These are phyloP conservation scores for Bacidia rubella DNA, from an alignment of 495 filamentous ascomycete genomes.

Conservation along the genomic window DNA sequence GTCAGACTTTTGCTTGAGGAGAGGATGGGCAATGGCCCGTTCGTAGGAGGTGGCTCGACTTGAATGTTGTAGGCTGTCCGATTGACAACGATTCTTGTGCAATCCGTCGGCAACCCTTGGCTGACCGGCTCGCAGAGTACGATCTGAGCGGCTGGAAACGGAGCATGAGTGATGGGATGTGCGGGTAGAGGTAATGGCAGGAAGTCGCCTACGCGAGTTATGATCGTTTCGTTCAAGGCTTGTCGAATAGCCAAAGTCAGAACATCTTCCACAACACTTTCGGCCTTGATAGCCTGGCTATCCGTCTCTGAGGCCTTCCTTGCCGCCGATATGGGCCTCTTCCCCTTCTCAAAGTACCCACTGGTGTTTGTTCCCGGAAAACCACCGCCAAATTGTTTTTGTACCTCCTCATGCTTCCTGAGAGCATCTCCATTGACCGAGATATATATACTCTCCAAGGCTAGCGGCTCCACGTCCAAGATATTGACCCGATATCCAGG, in stretches of 20 bases:
- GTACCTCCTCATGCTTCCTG: conserved; percentile 45
- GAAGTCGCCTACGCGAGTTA: conserved; percentile 74
- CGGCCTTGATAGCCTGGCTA: conserved; percentile 25
- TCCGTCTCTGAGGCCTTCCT: conserved; percentile 8
- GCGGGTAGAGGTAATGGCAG: conserved; percentile 69
- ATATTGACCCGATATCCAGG: conserved; percentile 60
- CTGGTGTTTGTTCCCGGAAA: conserved; percentile 31
- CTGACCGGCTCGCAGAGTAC: conserved; percentile 60
- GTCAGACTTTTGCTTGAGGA: conserved; percentile 7
- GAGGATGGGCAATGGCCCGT: background rate
- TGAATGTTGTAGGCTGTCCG: conserved; percentile 13
- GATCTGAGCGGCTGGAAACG: conserved; percentile 57
- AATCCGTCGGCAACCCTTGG: conserved; percentile 63
- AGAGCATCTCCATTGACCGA: conserved; percentile 66
- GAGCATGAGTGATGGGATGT: conserved; percentile 81
- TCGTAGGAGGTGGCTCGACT: background rate
- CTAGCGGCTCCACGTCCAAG: conserved; percentile 64
- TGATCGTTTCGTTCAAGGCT: conserved; percentile 51
- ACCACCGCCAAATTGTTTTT: conserved; percentile 49
- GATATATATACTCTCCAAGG: conserved; percentile 73
- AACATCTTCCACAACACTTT: conserved; percentile 44
- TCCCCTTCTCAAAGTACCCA: conserved; percentile 25
- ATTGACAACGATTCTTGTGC: conserved; percentile 54
- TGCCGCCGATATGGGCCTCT: conserved; percentile 22
- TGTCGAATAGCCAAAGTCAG: conserved; percentile 67